phyloP scores from a whole-genome alignment of 306 rosid genomes.

The Prunus campanulata region DNA sequence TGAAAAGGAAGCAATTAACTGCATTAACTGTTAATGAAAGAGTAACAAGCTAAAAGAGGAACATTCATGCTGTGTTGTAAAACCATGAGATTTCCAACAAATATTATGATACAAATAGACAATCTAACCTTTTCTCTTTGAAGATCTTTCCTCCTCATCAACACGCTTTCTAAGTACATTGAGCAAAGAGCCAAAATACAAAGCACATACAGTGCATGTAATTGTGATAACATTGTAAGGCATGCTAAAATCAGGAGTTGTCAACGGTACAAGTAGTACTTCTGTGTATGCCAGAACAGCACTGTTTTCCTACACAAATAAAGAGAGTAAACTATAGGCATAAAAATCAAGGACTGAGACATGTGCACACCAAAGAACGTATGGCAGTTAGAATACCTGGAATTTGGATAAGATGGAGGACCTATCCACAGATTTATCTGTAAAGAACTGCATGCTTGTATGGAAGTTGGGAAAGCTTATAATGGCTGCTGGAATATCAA shows the following conservation, averaged over 20 bases:
- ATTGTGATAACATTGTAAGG: conserved; percentile 94
- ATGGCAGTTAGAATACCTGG: conserved; percentile 45
- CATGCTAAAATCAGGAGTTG: conserved; percentile 98
- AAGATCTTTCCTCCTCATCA: conserved; percentile 74
- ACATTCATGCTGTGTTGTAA: not conserved
- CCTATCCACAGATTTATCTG: conserved; percentile 41
- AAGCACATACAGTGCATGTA: conserved; percentile 84
- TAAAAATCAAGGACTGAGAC: not conserved
- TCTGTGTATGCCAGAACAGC: conserved; percentile 75
- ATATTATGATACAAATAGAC: not conserved
- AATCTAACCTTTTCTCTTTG: conserved; percentile 58
- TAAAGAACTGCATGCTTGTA: conserved; percentile 48
- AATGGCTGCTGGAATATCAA: conserved; percentile 92
- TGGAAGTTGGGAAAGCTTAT: conserved; percentile 77
- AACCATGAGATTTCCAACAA: not conserved
- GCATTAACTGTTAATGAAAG: not conserved
- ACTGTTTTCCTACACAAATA: conserved; percentile 56
- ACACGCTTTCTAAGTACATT: conserved; percentile 83
- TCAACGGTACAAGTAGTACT: conserved; percentile 85
- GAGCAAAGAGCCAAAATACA: conserved; percentile 85
- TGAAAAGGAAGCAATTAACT: no score
- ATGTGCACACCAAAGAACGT: not conserved
- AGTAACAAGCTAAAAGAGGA: not conserved
- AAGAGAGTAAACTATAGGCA: conserved; percentile 13
- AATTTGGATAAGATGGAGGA: conserved; percentile 68